These are phyloP conservation scores for Hemileccinum rubropunctum DNA, from an alignment of 768 basidiomycete species.

Conservation along the genomic window DNA sequence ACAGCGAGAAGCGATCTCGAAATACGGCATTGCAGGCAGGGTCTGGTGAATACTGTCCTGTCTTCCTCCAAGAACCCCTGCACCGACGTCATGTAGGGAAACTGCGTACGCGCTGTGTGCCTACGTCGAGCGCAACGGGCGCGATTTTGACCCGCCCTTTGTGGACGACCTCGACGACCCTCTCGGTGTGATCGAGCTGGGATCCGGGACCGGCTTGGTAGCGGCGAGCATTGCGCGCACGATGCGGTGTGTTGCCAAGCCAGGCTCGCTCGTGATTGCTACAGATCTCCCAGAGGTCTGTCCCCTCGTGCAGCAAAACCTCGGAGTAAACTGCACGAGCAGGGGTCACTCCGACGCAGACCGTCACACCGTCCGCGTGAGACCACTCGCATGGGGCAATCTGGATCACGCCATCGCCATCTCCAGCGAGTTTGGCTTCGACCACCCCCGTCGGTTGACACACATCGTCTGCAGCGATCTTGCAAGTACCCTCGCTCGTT, in stretches of 20 bases:
- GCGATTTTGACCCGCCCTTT: constrained; percentile 58
- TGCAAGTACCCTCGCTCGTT: constrained; percentile 41
- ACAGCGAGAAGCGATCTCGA: constrained; percentile 59
- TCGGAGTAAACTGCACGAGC: constrained; percentile 23
- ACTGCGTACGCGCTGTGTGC: constrained; percentile 58
- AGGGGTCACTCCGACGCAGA: neutral
- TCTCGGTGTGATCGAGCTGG: constrained; percentile 65
- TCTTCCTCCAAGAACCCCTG: constrained; percentile 9
- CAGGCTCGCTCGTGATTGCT: constrained; percentile 38
- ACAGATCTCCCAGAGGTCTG: constrained; percentile 82
- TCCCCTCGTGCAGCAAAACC: constrained; percentile 45
- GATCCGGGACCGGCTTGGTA: constrained; percentile 73
- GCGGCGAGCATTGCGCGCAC: constrained; percentile 45
- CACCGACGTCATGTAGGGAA: constrained; percentile 52
- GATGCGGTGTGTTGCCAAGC: constrained; percentile 24
- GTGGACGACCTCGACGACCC: constrained; percentile 13
- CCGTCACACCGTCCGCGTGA: constrained; percentile 32
- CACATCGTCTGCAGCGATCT: constrained; percentile 85
- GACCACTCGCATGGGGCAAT: constrained; percentile 73
- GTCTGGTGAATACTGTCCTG: constrained; percentile 58
- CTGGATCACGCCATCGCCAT: constrained; percentile 40
- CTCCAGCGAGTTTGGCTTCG: constrained; percentile 34
- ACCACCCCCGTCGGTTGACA: constrained; percentile 34
- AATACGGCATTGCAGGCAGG: constrained; percentile 81
- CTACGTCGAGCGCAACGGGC: constrained; percentile 44